Evolutionary conservation across 75 land plant genomes (phyloP), one percentile per base, ranked within the genome.

Genomic region (Cunninghamia lanceolata): DNA sequence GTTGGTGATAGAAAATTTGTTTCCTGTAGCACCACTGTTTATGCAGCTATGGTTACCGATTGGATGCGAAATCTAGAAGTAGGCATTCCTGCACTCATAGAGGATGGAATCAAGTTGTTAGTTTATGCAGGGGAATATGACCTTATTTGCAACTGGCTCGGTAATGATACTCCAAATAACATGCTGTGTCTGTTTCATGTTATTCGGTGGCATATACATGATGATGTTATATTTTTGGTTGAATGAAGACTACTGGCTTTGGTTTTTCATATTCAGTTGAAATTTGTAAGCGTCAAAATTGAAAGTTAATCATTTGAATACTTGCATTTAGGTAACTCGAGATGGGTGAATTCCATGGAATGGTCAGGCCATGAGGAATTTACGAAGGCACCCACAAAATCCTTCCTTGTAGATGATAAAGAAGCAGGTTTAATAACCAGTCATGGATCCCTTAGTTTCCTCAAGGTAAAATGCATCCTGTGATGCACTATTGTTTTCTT

Each of bases 101-200:
- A 98, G 77, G 99, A 98, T 91, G 99, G 97, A 47, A 85, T 97
- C 85, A 92, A 97, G 88, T 83, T 98, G 88, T 96, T 98, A 82
- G 91, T 98, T 6, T 98, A 98, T 91, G 99, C 99, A 84, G 99
- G 99, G 71, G 99, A 98, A 89, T 98, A 94, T 75, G 99, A 98
- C 89, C 96, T 98, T 70, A 98, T 97, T 82, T 98, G 99, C 95
- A 98, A 98, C 87, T 98, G 99, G 99, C 94, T 98, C 36, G 99
- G 99, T 98, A 91, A 90, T 92, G 40, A 16, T 40, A 35, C 0
- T 28, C 14, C 39, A 35, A 42, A 36, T 38, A 32, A 25, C 87
- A 35, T 81, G 47, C 52, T 46, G 4, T 36, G 85, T 75, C 17
- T 43, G 9, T 40, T 32, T 28, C 68, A 39, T 84, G n/a, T 83